Evolutionary conservation across 768 basidiomycete genomes (phyloP).

Genomic region (Boletus pseudopeckii): DNA sequence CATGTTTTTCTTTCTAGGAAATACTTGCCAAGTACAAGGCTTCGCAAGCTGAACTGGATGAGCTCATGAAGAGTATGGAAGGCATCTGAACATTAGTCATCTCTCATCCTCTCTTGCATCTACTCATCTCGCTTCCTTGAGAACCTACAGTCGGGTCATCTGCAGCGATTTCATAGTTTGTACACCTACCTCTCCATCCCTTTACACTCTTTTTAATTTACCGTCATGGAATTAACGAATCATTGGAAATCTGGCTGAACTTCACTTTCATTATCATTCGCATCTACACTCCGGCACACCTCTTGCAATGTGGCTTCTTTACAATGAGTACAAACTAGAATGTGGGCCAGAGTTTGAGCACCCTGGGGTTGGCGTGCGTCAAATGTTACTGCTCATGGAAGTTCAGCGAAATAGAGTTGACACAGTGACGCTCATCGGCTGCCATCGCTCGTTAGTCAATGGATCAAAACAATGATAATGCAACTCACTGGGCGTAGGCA

Average conservation of each 20-base stretch:
- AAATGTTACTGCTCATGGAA: constrained; percentile 47
- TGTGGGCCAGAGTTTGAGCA: neutral
- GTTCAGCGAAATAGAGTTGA: constrained; percentile 84
- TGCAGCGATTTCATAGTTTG: constrained; percentile 17
- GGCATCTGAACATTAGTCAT: constrained; percentile 43
- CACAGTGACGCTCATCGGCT: constrained; percentile 86
- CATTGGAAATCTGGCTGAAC: neutral
- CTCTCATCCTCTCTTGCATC: neutral
- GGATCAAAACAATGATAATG: neutral
- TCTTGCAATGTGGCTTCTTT: neutral
- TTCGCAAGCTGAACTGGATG: constrained; percentile 80
- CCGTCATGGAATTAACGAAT: constrained; percentile 16
- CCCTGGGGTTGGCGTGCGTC: neutral
- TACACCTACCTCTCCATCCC: constrained; percentile 19
- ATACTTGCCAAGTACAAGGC: constrained; percentile 62
- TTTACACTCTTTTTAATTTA: constrained; percentile 23
- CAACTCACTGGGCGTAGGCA: constrained; percentile 66
- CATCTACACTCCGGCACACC: neutral
- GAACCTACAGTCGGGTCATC: constrained; percentile 12
- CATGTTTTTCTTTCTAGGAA: constrained; percentile 49
- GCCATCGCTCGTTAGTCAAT: constrained; percentile 3
- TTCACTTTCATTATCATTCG: neutral
- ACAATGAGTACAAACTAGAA: neutral
- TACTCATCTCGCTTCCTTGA: constrained; percentile 1
- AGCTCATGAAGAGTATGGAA: constrained; percentile 76